Evolutionary conservation across 2,329 filamentous ascomycete species (phyloP).

Genomic region (Cryphonectria japonica): DNA sequence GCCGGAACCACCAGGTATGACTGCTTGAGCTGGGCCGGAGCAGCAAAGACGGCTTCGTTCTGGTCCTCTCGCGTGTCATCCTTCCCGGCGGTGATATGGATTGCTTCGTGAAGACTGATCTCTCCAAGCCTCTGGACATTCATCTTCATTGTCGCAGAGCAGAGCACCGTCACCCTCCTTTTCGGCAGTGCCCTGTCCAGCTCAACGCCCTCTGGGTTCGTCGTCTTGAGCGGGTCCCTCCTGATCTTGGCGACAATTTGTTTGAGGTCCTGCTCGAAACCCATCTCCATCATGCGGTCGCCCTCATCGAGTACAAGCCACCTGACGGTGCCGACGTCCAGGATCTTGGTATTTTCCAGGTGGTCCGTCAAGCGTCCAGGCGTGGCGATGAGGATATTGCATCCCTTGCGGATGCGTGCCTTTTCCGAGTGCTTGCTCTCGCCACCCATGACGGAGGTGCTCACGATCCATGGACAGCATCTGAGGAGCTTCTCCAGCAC

Average conservation of each 20-base stretch:
- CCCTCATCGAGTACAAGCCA: conserved; percentile 97
- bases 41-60: conserved; percentile 67
- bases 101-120: conserved; percentile 91
- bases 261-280: conserved; percentile 92
- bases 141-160: conserved; percentile 97
- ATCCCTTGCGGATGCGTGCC: conserved; percentile 86
- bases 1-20: conserved; percentile 85
- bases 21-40: conserved; percentile 92
- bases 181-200: conserved; percentile 70
- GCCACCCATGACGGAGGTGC: conserved; percentile 76
- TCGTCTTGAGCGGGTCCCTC: conserved; percentile 61
- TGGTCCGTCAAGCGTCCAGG: conserved; percentile 91
- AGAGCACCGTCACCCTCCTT: conserved; percentile 83
- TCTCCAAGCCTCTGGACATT: conserved; percentile 92
- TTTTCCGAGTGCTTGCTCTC: conserved; percentile 82
- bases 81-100: conserved; percentile 76
- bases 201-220: conserved; percentile 60
- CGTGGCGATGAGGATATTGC: conserved; percentile 95
- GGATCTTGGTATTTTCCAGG: conserved; percentile 84
- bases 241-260: conserved; percentile 83
- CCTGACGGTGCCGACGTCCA: conserved; percentile 85
- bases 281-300: conserved; percentile 96
- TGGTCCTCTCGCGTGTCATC: conserved; percentile 49
- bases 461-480: conserved; percentile 93
- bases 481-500: conserved; percentile 84